A percentile compares a stretch with the other conserved stretches of the same genome.
These are phyloP conservation scores for Sporisorium scitamineum DNA, from an alignment of 1,284 basidiomycete genomes.

Conservation along the genomic window DNA sequence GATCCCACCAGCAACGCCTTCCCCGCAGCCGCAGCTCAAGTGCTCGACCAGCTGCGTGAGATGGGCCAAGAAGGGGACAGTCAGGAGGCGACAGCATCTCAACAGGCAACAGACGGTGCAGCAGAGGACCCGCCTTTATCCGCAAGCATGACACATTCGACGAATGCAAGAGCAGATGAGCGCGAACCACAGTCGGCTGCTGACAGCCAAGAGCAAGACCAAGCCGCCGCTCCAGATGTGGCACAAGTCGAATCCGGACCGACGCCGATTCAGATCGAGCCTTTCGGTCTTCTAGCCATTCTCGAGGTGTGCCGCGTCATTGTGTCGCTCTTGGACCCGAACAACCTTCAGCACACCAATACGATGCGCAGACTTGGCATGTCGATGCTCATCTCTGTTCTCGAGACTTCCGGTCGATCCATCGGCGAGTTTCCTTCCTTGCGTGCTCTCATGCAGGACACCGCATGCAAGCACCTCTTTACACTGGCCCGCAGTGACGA, in stretches of 20 bases:
- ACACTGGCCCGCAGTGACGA: conserved; percentile 78
- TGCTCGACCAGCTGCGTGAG: conserved; percentile 49
- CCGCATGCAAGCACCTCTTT: conserved; percentile 95
- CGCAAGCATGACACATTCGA: neutral
- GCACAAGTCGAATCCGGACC: neutral
- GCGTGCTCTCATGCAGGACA: conserved; percentile 80
- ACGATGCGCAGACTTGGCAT: conserved; percentile 92
- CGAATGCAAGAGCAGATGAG: neutral
- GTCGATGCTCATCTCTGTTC: conserved; percentile 86
- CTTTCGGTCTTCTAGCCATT: conserved; percentile 91
- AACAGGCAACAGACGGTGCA: neutral
- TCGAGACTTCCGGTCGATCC: conserved; percentile 83
- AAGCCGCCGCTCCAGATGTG: neutral
- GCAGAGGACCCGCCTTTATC: neutral
- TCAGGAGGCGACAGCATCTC: conserved; percentile 19
- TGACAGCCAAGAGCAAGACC: neutral
- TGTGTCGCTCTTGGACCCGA: conserved; percentile 93
- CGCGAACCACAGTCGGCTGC: neutral
- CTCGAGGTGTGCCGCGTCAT: conserved; percentile 93
- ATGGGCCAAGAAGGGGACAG: conserved; percentile 55
- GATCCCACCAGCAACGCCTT: conserved; percentile 67
- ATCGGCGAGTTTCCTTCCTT: conserved; percentile 79
- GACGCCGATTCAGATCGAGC: conserved; percentile 33
- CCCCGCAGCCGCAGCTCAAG: conserved; percentile 59
- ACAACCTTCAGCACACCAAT: conserved; percentile 93